These are phyloP conservation scores for Angomonas ambiguus DNA, from an alignment of 208 protist species.

Conservation along the genomic window DNA sequence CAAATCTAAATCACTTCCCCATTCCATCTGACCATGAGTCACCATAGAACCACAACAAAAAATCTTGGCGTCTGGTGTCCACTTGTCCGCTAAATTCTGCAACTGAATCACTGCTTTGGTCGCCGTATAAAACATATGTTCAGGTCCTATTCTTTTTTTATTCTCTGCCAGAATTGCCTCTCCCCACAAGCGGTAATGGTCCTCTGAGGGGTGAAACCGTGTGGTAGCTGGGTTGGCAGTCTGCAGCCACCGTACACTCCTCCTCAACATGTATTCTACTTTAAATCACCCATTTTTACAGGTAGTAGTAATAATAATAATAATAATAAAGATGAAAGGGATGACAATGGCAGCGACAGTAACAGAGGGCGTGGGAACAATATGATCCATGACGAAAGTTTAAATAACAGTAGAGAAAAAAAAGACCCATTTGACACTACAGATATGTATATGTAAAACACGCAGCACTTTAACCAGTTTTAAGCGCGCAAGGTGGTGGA, in stretches of 20 bases:
- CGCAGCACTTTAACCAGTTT: too few species aligned
- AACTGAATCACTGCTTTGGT: slow-evolving; percentile 78
- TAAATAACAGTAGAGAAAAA: neutral
- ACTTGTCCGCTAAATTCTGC: slow-evolving; percentile 80
- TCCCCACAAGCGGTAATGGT: slow-evolving; percentile 81
- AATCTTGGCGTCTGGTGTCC: slow-evolving; percentile 88
- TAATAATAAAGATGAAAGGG: neutral
- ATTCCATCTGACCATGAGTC: slow-evolving; percentile 88
- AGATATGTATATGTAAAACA: too few species aligned
- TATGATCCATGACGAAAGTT: neutral
- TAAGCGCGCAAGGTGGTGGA: too few species aligned
- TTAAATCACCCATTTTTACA: too few species aligned
- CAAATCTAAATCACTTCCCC: slow-evolving; percentile 88
- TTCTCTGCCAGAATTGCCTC: slow-evolving; percentile 70
- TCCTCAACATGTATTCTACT: too few species aligned
- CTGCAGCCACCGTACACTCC: too few species aligned
- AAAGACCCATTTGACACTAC: neutral
- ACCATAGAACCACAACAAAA: slow-evolving; percentile 86
- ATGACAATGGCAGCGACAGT: neutral
- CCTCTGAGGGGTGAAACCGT: slow-evolving; percentile 19
- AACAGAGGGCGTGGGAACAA: neutral
- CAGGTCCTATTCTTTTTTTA: slow-evolving; percentile 72
- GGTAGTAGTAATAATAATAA: too few species aligned
- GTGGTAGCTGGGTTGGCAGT: neutral
- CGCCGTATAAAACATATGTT: slow-evolving; percentile 84